Evolutionary conservation across 2,329 filamentous ascomycete species (phyloP).

Genomic region (Chaetoscypha palmicola): DNA sequence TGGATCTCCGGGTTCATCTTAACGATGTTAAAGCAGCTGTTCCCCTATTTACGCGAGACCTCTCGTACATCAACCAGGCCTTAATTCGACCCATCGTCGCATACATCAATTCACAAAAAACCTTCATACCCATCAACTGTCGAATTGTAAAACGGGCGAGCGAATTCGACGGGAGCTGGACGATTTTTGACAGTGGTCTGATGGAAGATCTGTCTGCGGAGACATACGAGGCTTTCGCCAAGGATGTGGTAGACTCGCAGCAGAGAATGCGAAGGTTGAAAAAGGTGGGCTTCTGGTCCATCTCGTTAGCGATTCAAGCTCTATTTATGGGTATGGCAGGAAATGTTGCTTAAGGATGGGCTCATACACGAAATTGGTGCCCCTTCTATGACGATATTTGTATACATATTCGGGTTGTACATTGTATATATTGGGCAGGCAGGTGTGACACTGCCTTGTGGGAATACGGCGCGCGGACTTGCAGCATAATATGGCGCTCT

Average conservation of each 20-base stretch:
- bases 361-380: conserved; percentile 13
- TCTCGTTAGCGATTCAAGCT: conserved; percentile 86
- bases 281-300: conserved; percentile 94
- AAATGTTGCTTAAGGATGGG: conserved; percentile 50
- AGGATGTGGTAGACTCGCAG: conserved; percentile 83
- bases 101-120: conserved; percentile 92
- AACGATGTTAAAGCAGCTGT: conserved; percentile 92
- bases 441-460: not conserved
- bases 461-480: not conserved
- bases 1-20: conserved; percentile 90
- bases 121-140: conserved; percentile 92
- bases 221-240: conserved; percentile 89
- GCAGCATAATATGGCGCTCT: not conserved
- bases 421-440: not conserved
- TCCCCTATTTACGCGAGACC: conserved; percentile 82
- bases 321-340: conserved; percentile 93
- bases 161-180: conserved; percentile 96
- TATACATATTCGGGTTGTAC: not conserved
- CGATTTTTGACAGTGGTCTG: conserved; percentile 83
- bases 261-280: conserved; percentile 80
- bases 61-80: conserved; percentile 94
- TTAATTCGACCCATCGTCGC: conserved; percentile 93
- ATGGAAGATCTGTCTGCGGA: conserved; percentile 92
- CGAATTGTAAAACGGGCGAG: conserved; percentile 81
- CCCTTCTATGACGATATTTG: not conserved